Conservation (phyloP, 495 filamentous ascomycete genomes). For the Saxophila tyrrhenica region DNA sequence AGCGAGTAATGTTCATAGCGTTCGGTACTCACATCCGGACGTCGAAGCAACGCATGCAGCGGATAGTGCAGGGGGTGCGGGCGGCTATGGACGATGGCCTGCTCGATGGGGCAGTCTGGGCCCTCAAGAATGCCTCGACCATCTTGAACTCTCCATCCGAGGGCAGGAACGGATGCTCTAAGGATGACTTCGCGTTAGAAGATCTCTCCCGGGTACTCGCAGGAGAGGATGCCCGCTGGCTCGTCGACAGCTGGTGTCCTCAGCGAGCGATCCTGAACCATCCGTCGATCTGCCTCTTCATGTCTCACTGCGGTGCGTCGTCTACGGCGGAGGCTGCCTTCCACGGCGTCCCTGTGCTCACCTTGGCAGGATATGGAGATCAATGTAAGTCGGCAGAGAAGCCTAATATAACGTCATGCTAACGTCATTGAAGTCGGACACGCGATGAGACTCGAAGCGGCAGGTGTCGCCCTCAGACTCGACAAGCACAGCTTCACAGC, state of each 20-base stretch:
- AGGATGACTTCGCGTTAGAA: no score
- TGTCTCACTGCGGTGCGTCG: neutral
- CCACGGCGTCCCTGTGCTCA: neutral
- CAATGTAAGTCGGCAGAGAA: neutral
- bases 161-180: no score
- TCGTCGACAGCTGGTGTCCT: neutral
- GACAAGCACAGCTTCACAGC: neutral
- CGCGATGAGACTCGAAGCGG: neutral
- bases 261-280: neutral
- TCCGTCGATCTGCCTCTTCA: neutral
- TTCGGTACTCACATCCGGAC: neutral
- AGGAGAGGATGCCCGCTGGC: neutral
- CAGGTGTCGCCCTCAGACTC: neutral
- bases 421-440: neutral
- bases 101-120: neutral
- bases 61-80: neutral
- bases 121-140: neutral
- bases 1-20: neutral
- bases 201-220: neutral
- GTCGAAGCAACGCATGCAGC: neutral
- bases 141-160: no score
- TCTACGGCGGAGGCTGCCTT: neutral
- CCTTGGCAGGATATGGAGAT: neutral
- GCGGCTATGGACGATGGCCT: neutral
- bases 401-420: no score